Percentiles rank a stretch among this genome's conserved stretches.
These are phyloP conservation scores for Nitzschia inconspicua DNA, from an alignment of 108 stramenopile genomes.

Conservation along the genomic window DNA sequence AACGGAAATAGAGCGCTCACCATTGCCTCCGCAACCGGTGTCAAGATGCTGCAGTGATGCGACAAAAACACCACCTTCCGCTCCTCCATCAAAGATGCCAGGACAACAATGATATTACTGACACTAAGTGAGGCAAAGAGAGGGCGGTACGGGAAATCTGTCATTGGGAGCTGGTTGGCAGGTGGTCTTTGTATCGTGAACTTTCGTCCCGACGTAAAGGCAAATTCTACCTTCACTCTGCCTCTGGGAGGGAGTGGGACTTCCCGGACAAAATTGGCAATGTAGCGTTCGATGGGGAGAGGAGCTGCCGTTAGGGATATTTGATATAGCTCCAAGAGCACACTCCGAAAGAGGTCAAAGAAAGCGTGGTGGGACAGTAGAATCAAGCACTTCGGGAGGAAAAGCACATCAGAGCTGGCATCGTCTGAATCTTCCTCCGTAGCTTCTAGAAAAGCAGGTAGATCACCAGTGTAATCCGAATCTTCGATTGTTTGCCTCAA, in stretches of 20 bases:
- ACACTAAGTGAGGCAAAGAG: conserved; percentile 74
- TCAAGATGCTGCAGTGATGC: conserved; percentile 55
- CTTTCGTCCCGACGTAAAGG: conserved; percentile 29
- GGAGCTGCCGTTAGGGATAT: conserved; percentile 75
- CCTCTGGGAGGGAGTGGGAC: conserved; percentile 87
- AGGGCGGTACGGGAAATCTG: conserved; percentile 79
- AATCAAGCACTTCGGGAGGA: conserved; percentile 81
- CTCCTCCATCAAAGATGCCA: conserved; percentile 78
- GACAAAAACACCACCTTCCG: conserved; percentile 69
- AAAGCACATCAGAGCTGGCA: conserved; percentile 29
- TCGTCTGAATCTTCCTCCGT: neutral
- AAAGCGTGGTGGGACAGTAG: conserved; percentile 88
- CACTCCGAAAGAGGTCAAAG: conserved; percentile 65
- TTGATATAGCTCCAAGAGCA: conserved; percentile 75
- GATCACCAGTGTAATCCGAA: conserved; percentile 30
- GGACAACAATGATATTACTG: conserved; percentile 66
- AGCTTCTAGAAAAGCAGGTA: conserved; percentile 15
- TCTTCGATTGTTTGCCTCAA: conserved; percentile 19
- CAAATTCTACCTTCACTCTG: conserved; percentile 51
- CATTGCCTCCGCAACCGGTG: conserved; percentile 78
- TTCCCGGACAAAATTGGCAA: conserved; percentile 82
- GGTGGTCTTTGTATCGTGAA: conserved; percentile 68
- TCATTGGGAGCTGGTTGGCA: conserved; percentile 70
- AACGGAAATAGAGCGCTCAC: conserved; percentile 85
- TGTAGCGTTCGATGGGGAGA: conserved; percentile 87